Percentiles rank a stretch among this genome's conserved stretches.
Conservation (phyloP, 2,329 filamentous ascomycete species). For the Microsporum canis region DNA sequence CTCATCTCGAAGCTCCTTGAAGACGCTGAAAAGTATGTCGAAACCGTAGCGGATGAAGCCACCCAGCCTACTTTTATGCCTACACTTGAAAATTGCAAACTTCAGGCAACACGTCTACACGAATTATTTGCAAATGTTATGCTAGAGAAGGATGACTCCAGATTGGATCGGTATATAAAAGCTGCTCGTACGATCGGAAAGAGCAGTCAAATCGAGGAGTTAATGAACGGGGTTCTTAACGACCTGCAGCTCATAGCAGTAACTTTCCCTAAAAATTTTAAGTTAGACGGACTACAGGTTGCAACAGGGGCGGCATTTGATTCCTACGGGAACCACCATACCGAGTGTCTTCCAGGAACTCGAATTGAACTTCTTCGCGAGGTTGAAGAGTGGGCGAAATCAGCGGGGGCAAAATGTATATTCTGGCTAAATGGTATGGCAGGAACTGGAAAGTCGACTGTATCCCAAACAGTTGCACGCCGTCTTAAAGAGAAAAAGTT, state of each 20-base stretch:
- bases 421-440: slow-evolving; percentile 27
- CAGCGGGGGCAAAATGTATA: slow-evolving; percentile 13
- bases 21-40: neutral
- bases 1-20: neutral
- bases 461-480: slow-evolving; percentile 13
- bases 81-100: too few relatives aligned
- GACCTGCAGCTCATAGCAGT: too few relatives aligned
- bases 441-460: slow-evolving; percentile 15
- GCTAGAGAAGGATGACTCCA: neutral
- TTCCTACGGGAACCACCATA: slow-evolving; percentile 4
- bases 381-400: slow-evolving; percentile 16
- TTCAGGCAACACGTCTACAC: neutral
- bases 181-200: neutral
- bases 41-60: neutral
- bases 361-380: slow-evolving; percentile 16
- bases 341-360: slow-evolving; percentile 16
- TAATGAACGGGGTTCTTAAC: too few relatives aligned
- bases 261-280: neutral
- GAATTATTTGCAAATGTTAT: neutral
- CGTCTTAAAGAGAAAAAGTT: slow-evolving; percentile 3
- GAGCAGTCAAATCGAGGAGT: too few relatives aligned
- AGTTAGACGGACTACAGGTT: neutral
- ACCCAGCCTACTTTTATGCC: neutral
- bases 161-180: neutral
- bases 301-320: slow-evolving; percentile 7